phyloP scores from a whole-genome alignment of 768 basidiomycete genomes.

The Boletus patriciae region DNA sequence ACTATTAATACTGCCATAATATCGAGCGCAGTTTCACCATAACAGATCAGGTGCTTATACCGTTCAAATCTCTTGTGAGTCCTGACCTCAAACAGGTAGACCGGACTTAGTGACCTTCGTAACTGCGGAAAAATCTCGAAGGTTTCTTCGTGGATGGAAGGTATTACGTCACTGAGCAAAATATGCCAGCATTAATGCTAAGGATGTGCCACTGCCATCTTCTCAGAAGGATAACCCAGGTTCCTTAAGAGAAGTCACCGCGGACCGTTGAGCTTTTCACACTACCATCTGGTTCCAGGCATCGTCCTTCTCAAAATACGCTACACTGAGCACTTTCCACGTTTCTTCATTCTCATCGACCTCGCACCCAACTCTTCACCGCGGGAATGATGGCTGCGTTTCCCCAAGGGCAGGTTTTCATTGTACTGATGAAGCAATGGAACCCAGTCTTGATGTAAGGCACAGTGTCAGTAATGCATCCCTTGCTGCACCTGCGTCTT shows the following conservation, averaged over 20 bases:
- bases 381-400: conserved; percentile 10
- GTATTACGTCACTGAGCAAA: conserved; percentile 16
- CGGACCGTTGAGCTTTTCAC: conserved; percentile 4
- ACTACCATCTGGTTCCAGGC: neutral
- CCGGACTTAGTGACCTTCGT: neutral
- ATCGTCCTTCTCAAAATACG: conserved; percentile 1
- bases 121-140: neutral
- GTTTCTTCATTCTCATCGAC: conserved; percentile 15
- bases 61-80: neutral
- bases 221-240: conserved; percentile 16
- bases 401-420: conserved; percentile 27
- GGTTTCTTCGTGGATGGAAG: neutral
- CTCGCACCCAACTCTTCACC: conserved; percentile 6
- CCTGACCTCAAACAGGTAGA: conserved; percentile 1
- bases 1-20: neutral
- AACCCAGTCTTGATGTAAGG: conserved; percentile 18
- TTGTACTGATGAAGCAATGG: conserved; percentile 27
- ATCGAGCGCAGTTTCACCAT: neutral
- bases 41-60: neutral
- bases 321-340: conserved; percentile 4
- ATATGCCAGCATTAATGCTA: neutral
- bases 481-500: conserved; percentile 15
- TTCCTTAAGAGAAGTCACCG: conserved; percentile 17
- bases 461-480: conserved; percentile 9
- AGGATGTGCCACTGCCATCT: conserved; percentile 3